phyloP scores from a whole-genome alignment of 2,329 filamentous ascomycete species.

The Elsinoe perseae region DNA sequence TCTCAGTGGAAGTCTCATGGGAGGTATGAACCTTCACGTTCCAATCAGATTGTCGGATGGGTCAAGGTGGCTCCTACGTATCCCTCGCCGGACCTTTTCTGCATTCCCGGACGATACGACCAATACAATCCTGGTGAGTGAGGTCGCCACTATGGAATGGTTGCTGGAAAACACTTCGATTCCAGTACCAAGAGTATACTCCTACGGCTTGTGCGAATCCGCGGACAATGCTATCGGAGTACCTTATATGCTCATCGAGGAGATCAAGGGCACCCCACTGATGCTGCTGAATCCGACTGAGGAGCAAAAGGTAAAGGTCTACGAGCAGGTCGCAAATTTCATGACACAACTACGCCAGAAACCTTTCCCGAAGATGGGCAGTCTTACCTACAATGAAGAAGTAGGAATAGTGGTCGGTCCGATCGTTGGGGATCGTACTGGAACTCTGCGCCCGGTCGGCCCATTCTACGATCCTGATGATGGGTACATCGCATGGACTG shows the following conservation, averaged over 20 bases:
- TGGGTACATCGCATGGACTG: neutral
- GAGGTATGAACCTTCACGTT: neutral
- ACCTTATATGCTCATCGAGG: neutral
- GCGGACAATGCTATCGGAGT: neutral
- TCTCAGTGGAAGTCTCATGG: neutral
- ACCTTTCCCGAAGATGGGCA: neutral
- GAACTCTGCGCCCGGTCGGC: neutral
- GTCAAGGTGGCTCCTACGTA: neutral
- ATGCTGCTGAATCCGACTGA: neutral
- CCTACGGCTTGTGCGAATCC: neutral
- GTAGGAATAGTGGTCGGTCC: neutral
- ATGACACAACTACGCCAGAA: neutral
- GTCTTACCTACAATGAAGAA: neutral
- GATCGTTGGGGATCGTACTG: conserved; percentile 3
- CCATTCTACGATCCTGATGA: neutral
- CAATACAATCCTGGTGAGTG: neutral
- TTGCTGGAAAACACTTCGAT: neutral
- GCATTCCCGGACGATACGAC: neutral
- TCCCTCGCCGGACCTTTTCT: neutral
- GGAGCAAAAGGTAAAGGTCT: neutral
- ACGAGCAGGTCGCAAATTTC: neutral
- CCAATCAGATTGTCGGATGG: neutral
- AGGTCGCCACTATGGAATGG: neutral
- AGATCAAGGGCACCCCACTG: neutral
- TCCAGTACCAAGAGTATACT: neutral